Evolutionary conservation across 116 monocot species (phyloP).

Genomic region (Iris pallida): DNA sequence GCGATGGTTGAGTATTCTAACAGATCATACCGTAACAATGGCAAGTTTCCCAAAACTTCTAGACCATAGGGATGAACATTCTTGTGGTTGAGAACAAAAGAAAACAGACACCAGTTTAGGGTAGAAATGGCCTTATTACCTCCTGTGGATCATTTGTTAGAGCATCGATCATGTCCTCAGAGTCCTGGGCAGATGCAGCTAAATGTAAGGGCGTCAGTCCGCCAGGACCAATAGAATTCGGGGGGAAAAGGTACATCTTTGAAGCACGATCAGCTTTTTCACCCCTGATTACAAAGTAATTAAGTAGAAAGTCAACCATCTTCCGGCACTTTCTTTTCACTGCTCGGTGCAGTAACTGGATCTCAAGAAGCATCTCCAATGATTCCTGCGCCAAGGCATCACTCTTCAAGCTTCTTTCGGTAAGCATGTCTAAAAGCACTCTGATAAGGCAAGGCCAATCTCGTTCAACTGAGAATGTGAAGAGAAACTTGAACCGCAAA

Average conservation of each 20-base stretch:
- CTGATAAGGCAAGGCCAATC: slow-evolving; percentile 39
- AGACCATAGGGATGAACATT: no score
- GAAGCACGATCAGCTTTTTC: slow-evolving; percentile 3
- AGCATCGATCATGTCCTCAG: slow-evolving; percentile 49
- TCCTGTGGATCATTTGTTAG: slow-evolving; percentile 57
- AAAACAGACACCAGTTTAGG: not conserved
- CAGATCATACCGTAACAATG: no score
- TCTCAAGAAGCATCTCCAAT: slow-evolving; percentile 34
- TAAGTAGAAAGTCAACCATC: slow-evolving; percentile 49
- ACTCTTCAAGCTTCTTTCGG: slow-evolving; percentile 24
- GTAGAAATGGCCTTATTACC: slow-evolving; percentile 20
- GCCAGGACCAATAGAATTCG: slow-evolving; percentile 38
- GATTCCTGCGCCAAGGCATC: slow-evolving; percentile 38
- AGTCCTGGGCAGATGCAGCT: slow-evolving; percentile 39
- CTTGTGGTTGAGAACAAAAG: not conserved
- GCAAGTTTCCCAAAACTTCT: no score
- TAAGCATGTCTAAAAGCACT: slow-evolving; percentile 43
- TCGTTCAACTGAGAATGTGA: slow-evolving; percentile 68
- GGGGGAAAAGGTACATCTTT: slow-evolving; percentile 29
- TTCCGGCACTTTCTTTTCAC: slow-evolving; percentile 46
- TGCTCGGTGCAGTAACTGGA: slow-evolving; percentile 40
- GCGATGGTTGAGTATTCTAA: no score
- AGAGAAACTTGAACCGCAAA: slow-evolving; percentile 63
- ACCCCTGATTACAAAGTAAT: slow-evolving; percentile 20
- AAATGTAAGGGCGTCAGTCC: slow-evolving; percentile 52